Evolutionary conservation across 805 yeast species (phyloP), one percentile per base, ranked within the genome.

Genomic region (Yarrowia keelungensis): DNA sequence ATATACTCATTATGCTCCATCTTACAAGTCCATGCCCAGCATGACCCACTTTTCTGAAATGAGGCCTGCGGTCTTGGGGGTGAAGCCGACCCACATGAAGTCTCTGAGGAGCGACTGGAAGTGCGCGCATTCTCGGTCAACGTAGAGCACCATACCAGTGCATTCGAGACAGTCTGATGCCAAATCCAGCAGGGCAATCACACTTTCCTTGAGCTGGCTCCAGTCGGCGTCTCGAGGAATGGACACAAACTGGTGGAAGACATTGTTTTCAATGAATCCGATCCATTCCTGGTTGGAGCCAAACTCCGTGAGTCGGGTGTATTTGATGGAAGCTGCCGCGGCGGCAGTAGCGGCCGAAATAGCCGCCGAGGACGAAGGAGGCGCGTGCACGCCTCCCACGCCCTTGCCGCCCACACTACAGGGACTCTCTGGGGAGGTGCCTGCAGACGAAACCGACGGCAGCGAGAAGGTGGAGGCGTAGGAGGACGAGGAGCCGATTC

Each of bases 21-120:
- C 32, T 53, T 38, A 59, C 46, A 62, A 62, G 11, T 62, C 67
- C 54, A 62, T 62, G 22, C 56, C 56, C 46, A 62, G 16, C 56
- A 62, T 47, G 54, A 62, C 56, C 67, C 67, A 62, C 56, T 47
- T 49, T 47, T 62, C 67, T 9, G 67, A 62, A 38, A 62, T 49
- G 36, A 49, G 38, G 46, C 56, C 67, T 5, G 54, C 56, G 12
- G 67, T 47, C 16, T 36, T 47, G 5, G 67, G 67, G 45, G 67
- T 62, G 47, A 62, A 62, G 15, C 67, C 67, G 41, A 62, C 56
- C 67, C 67, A 62, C 67, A 62, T 62, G n/a, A 62, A 62, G 56
- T 62, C 67, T 15, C 67, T 36, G 12, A 62, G 19, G 47, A 62
- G 32, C 15, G 67, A 41, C 56, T 62, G 54, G 15, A 62, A 38